Evolutionary conservation across 768 basidiomycete species (phyloP).

Genomic region (Cantharellus cinnabarinus): DNA sequence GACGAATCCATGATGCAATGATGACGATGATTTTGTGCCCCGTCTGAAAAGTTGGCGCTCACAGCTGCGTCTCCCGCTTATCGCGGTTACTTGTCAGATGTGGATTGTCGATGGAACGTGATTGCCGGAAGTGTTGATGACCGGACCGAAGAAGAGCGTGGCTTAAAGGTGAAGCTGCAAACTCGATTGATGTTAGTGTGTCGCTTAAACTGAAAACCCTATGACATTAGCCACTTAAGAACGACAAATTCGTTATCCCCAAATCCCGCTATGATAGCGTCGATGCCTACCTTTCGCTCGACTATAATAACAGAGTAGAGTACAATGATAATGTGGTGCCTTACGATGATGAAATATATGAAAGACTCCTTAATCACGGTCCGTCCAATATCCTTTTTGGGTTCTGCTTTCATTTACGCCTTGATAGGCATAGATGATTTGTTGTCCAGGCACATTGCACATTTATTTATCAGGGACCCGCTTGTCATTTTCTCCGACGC

Average conservation of each 20-base stretch:
- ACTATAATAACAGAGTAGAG: slow-evolving; percentile 73
- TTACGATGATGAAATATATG: slow-evolving; percentile 52
- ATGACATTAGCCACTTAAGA: slow-evolving; percentile 42
- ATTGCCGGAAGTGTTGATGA: slow-evolving; percentile 98
- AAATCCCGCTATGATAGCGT: slow-evolving; percentile 98
- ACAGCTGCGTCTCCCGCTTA: slow-evolving; percentile 89
- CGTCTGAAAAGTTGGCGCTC: slow-evolving; percentile 50
- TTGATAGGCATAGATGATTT: slow-evolving; percentile 59
- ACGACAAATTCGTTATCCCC: slow-evolving; percentile 60
- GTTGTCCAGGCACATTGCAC: slow-evolving; percentile 79
- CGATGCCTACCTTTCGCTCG: slow-evolving; percentile 75
- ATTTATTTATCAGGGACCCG: slow-evolving; percentile 95
- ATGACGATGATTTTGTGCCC: background rate
- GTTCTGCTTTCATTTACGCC: background rate
- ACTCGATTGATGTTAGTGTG: slow-evolving; percentile 2
- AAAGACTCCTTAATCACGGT: slow-evolving; percentile 64
- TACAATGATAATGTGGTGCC: slow-evolving; percentile 82
- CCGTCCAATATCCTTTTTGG: slow-evolving; percentile 10
- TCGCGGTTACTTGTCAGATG: slow-evolving; percentile 87
- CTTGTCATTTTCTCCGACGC: slow-evolving; percentile 89
- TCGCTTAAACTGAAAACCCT: background rate
- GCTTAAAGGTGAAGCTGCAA: slow-evolving; percentile 39
- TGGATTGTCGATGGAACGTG: slow-evolving; percentile 97
- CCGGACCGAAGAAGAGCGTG: slow-evolving; percentile 86
- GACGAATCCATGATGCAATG: background rate